Evolutionary conservation across 371 early-diverging fungal species (phyloP).

Genomic region (Ecytonucleospora hepatopenaei): DNA sequence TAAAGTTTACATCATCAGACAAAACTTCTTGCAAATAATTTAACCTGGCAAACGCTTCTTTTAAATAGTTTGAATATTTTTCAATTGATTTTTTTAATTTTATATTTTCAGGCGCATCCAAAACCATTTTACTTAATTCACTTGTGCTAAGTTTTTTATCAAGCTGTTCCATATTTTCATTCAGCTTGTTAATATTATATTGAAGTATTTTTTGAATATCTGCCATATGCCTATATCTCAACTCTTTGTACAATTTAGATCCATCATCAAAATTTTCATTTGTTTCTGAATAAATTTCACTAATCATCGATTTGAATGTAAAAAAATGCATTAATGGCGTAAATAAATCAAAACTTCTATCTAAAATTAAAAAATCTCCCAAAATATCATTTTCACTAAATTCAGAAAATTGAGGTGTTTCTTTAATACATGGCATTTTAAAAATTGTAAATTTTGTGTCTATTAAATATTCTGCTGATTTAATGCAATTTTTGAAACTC

Average conservation of each 20-base stretch:
- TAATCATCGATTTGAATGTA: conserved; percentile 49
- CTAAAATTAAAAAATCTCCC: conserved; percentile 43
- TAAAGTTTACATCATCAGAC: conserved; percentile 8
- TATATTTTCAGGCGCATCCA: conserved; percentile 53
- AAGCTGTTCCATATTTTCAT: conserved; percentile 29
- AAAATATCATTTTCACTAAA: conserved; percentile 1
- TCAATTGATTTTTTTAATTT: conserved; percentile 45
- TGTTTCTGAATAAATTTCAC: conserved; percentile 11
- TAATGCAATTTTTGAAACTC: not conserved
- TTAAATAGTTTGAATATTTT: conserved; percentile 32
- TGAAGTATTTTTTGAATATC: conserved; percentile 48
- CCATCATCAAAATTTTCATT: conserved; percentile 23
- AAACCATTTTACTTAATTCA: conserved; percentile 47
- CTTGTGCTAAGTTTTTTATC: conserved; percentile 38
- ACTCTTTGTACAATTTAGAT: conserved; percentile 39
- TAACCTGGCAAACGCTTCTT: conserved; percentile 43
- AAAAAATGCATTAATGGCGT: conserved; percentile 55
- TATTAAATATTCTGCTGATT: conserved; percentile 10
- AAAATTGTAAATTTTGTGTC: conserved; percentile 21
- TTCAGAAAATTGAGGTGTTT: not conserved
- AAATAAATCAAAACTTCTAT: conserved; percentile 49
- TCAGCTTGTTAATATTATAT: conserved; percentile 32
- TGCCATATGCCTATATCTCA: conserved; percentile 51
- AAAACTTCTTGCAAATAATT: conserved; percentile 16
- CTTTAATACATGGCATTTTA: conserved; percentile 14